Conservation (phyloP, 1,139 yeast species). For the Arxiozyma heterogenica region DNA sequence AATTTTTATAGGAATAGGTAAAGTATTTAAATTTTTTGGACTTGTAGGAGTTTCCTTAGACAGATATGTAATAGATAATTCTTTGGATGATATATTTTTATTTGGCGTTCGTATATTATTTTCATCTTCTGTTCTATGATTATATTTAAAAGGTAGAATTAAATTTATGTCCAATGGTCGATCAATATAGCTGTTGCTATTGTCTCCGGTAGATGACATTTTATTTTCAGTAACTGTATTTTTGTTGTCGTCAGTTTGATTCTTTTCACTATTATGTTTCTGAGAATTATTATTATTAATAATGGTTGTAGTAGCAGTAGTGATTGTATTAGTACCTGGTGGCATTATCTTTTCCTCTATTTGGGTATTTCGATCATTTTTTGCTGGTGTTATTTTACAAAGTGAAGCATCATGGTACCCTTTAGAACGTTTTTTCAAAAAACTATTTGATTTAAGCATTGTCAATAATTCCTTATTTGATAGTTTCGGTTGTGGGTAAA, state of each 20-base stretch:
- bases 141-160: not conserved
- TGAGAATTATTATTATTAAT: not conserved
- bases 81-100: not conserved
- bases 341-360: not conserved
- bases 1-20: not conserved
- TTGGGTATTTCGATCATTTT: not conserved
- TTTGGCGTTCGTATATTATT: not conserved
- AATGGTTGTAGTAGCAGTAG: not conserved
- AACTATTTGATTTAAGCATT: not conserved
- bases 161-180: not conserved
- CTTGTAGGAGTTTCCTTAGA: too few species aligned
- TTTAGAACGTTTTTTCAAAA: not conserved
- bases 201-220: not conserved
- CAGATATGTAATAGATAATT: not conserved
- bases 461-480: not conserved
- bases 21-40: not conserved
- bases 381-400: not conserved
- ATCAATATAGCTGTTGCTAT: not conserved
- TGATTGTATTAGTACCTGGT: not conserved
- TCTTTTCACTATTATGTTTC: too few species aligned
- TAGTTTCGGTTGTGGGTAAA: not conserved
- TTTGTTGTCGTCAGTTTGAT: not conserved
- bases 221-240: too few species aligned
- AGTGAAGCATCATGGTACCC: not conserved
- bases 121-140: not conserved